phyloP scores from a whole-genome alignment of 352 stramenopile species.

The Nothophytophthora sp. region DNA sequence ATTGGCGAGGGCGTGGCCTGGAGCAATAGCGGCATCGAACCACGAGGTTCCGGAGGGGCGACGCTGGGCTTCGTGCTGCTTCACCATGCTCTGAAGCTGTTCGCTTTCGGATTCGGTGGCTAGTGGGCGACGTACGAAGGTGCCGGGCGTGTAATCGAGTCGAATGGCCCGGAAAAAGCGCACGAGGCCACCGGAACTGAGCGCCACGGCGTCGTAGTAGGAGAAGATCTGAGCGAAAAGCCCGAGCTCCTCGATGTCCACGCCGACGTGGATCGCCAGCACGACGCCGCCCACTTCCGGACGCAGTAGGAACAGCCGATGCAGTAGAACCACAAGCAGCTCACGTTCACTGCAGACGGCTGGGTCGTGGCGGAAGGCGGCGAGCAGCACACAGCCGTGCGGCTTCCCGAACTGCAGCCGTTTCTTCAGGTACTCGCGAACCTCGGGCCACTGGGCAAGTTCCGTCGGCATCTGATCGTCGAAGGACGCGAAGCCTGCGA shows the following conservation, averaged over 20 bases:
- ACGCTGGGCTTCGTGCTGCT: slow-evolving; percentile 24
- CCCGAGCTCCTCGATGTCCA: slow-evolving; percentile 54
- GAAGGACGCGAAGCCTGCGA: slow-evolving; percentile 63
- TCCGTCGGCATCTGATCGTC: slow-evolving; percentile 52
- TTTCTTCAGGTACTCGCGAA: slow-evolving; percentile 69
- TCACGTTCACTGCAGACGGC: slow-evolving; percentile 24
- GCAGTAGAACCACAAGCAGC: slow-evolving; percentile 25
- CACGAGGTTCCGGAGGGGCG: slow-evolving; percentile 21
- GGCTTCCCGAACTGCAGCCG: slow-evolving; percentile 47
- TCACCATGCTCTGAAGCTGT: slow-evolving; percentile 27
- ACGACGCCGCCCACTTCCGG: slow-evolving; percentile 51
- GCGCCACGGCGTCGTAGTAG: slow-evolving; percentile 45
- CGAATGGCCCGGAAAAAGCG: slow-evolving; percentile 63
- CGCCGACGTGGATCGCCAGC: slow-evolving; percentile 45
- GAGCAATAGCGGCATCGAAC: slow-evolving; percentile 34
- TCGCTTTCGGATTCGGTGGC: slow-evolving; percentile 21
- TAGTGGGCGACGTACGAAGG: slow-evolving; percentile 31
- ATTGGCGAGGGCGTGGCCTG: slow-evolving; percentile 27
- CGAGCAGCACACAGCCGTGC: slow-evolving; percentile 57
- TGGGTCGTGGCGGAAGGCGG: slow-evolving; percentile 44
- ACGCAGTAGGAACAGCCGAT: slow-evolving; percentile 40
- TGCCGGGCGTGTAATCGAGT: slow-evolving; percentile 40
- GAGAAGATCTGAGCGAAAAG: slow-evolving; percentile 68
- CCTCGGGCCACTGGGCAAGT: slow-evolving; percentile 54
- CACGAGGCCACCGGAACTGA: slow-evolving; percentile 43